phyloP scores from a whole-genome alignment of 2,329 filamentous ascomycete species.

The Alternaria postmessia region DNA sequence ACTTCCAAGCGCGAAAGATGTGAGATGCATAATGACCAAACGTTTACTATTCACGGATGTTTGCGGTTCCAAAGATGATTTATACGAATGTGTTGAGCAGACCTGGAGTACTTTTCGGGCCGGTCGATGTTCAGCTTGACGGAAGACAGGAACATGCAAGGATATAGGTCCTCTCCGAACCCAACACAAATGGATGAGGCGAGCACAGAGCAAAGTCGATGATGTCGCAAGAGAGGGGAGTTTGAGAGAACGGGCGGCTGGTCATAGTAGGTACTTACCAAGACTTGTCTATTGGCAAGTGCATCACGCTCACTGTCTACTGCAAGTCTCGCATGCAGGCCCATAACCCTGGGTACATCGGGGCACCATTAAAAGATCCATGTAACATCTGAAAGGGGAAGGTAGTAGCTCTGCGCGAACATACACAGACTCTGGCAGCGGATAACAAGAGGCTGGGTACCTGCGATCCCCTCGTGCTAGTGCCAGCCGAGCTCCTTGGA shows the following conservation, averaged over 20 bases:
- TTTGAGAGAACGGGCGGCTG: neutral
- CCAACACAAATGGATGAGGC: neutral
- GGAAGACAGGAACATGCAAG: neutral
- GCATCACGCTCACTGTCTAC: neutral
- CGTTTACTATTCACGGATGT: neutral
- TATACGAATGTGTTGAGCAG: neutral
- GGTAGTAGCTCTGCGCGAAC: neutral
- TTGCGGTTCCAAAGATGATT: neutral
- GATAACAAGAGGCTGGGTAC: neutral
- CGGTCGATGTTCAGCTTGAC: neutral
- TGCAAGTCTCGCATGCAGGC: neutral
- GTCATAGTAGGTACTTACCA: neutral
- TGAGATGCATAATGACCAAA: neutral
- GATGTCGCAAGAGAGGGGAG: neutral
- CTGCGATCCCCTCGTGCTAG: neutral
- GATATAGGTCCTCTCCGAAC: neutral
- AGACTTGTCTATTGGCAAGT: constrained; percentile 2
- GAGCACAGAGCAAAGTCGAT: neutral
- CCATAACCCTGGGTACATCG: neutral
- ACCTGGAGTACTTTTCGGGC: neutral
- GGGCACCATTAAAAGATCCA: constrained; percentile 1
- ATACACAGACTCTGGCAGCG: neutral
- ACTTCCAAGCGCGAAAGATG: neutral
- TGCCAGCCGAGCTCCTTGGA: neutral
- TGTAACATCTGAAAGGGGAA: constrained; percentile 3